Conservation (phyloP, 2,329 filamentous ascomycete species). For the Paecilomyces sp. region DNA sequence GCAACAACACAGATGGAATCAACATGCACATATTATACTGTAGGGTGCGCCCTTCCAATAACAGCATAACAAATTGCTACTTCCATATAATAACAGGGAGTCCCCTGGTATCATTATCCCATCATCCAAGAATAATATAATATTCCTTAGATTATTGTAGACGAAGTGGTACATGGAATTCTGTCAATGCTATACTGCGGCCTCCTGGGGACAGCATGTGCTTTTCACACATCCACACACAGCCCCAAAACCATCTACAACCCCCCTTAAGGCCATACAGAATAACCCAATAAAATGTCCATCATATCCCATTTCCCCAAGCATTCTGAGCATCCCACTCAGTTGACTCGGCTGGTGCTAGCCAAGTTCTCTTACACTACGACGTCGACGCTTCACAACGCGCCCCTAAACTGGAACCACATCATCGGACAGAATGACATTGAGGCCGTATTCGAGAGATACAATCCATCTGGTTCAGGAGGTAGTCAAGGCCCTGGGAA, state of each 20-base stretch:
- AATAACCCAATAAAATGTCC: background rate
- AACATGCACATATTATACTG: too few species aligned
- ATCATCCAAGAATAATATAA: too few species aligned
- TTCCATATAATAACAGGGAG: too few species aligned
- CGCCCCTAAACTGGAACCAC: constrained; percentile 39
- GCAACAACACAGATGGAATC: too few species aligned
- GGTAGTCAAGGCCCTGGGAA: constrained; percentile 10
- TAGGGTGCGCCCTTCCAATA: too few species aligned
- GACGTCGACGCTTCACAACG: constrained; percentile 26
- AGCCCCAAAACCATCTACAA: background rate
- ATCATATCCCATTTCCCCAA: background rate
- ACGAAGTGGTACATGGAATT: too few species aligned
- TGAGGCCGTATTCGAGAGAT: constrained; percentile 26
- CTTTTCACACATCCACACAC: background rate
- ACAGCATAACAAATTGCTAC: too few species aligned
- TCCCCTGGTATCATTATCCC: too few species aligned
- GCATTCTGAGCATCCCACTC: constrained; percentile 1
- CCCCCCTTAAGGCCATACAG: background rate
- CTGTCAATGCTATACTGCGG: too few species aligned
- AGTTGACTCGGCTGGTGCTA: constrained; percentile 19
- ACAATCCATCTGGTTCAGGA: constrained; percentile 3
- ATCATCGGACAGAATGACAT: constrained; percentile 30
- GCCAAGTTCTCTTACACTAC: constrained; percentile 41
- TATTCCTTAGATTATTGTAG: too few species aligned
- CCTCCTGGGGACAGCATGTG: background rate